phyloP scores from a whole-genome alignment of 2,329 filamentous ascomycete genomes.

The Colletotrichum plurivorum region DNA sequence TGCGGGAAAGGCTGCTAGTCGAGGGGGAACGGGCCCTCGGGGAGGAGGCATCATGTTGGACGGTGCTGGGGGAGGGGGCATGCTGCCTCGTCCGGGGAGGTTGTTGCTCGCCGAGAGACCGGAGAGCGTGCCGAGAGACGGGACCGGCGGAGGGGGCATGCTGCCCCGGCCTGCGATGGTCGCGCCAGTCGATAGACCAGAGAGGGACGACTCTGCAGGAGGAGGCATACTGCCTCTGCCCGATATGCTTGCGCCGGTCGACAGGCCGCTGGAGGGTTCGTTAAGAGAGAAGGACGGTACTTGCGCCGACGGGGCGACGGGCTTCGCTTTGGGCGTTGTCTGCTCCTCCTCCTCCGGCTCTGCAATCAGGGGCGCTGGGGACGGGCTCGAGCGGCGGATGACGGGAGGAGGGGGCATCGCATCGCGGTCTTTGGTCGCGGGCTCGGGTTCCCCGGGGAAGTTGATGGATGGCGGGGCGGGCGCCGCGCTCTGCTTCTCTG shows the following conservation, averaged over 20 bases:
- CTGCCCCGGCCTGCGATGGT: conserved; percentile 32
- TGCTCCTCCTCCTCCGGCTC: conserved; percentile 56
- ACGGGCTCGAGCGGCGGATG: conserved; percentile 29
- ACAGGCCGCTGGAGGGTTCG: conserved; percentile 36
- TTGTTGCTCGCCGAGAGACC: no score
- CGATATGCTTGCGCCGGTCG: conserved; percentile 40
- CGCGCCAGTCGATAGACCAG: conserved; percentile 37
- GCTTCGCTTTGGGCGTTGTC: conserved; percentile 66
- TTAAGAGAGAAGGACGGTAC: conserved; percentile 64
- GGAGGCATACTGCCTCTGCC: conserved; percentile 35
- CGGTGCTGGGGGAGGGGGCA: conserved; percentile 35
- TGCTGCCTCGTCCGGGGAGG: conserved; percentile 21
- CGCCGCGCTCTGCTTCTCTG: conserved; percentile 29
- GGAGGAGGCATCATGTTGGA: conserved; percentile 50
- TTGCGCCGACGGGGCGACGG: conserved; percentile 44
- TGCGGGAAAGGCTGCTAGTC: conserved; percentile 40
- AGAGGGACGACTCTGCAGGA: conserved; percentile 38
- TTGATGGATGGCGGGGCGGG: conserved; percentile 23
- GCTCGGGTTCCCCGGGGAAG: conserved; percentile 25
- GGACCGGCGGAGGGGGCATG: conserved; percentile 41
- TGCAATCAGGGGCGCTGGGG: conserved; percentile 15
- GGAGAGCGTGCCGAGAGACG: background rate
- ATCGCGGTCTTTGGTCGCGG: conserved; percentile 45
- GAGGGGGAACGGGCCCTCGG: conserved; percentile 39
- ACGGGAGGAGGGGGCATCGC: conserved; percentile 53